These are phyloP conservation scores for Plasmodium blacklocki DNA, from an alignment of 169 alveolate genomes.

Conservation along the genomic window DNA sequence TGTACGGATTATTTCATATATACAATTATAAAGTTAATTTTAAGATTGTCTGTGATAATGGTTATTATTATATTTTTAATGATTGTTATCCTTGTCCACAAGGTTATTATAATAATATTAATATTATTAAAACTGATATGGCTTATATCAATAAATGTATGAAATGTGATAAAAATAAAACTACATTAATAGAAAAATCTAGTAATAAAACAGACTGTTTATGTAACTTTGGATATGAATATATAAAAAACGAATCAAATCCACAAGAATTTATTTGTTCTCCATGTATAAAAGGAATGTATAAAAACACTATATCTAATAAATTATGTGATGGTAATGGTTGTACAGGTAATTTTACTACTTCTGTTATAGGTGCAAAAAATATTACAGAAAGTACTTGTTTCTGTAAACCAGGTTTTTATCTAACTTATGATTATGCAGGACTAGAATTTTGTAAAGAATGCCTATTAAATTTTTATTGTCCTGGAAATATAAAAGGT, in stretches of 20 bases:
- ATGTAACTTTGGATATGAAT: conserved; percentile 80
- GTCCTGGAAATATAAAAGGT: conserved; percentile 11
- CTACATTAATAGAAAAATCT: conserved; percentile 77
- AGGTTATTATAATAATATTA: conserved; percentile 86
- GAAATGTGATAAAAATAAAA: conserved; percentile 78
- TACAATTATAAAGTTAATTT: conserved; percentile 28
- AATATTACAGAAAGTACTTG: conserved; percentile 72
- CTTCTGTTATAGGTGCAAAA: conserved; percentile 73
- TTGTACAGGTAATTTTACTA: conserved; percentile 75
- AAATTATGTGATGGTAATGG: conserved; percentile 76
- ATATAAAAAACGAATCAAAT: conserved; percentile 34
- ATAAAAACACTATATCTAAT: conserved; percentile 76
- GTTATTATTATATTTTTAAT: conserved; percentile 62
- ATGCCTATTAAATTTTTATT: conserved; percentile 27
- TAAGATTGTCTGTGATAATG: conserved; percentile 73
- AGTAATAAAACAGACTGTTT: conserved; percentile 66
- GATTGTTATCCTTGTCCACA: conserved; percentile 83
- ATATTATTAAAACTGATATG: conserved; percentile 64
- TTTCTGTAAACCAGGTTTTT: conserved; percentile 76
- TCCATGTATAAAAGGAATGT: conserved; percentile 75
- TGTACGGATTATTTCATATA: conserved; percentile 75
- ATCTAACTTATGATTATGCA: conserved; percentile 1
- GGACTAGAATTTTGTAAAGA: conserved; percentile 3
- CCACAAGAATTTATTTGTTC: conserved; percentile 40
- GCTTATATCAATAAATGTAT: conserved; percentile 64